Conservation (phyloP, 768 basidiomycete species). For the Rhizopogon roseolus region DNA sequence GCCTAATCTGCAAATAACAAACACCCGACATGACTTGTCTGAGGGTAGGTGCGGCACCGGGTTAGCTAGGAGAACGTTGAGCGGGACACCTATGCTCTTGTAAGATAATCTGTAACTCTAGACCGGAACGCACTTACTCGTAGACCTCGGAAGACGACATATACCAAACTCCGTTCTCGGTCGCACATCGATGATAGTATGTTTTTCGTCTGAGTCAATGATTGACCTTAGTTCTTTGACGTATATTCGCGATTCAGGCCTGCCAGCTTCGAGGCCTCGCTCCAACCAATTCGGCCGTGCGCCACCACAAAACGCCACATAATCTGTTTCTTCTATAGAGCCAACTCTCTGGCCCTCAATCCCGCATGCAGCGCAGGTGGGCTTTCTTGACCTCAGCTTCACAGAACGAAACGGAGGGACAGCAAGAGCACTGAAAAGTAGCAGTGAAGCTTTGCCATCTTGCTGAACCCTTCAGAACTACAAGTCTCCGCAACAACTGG, state of each 20-base stretch:
- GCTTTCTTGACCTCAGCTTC: slow-evolving; percentile 69
- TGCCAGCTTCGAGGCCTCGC: slow-evolving; percentile 42
- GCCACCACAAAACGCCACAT: slow-evolving; percentile 85
- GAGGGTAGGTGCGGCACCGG: slow-evolving; percentile 43
- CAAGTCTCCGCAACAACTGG: neutral
- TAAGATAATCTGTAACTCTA: slow-evolving; percentile 1
- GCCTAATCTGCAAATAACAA: slow-evolving; percentile 80
- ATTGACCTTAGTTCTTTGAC: slow-evolving; percentile 45
- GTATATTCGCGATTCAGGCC: slow-evolving; percentile 36
- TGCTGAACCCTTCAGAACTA: slow-evolving; percentile 4
- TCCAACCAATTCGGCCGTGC: slow-evolving; percentile 59
- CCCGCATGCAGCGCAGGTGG: slow-evolving; percentile 76
- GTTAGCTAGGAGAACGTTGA: slow-evolving; percentile 56
- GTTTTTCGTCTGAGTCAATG: slow-evolving; percentile 25
- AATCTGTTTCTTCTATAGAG: slow-evolving; percentile 59
- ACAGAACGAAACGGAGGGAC: slow-evolving; percentile 74
- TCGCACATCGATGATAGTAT: slow-evolving; percentile 72
- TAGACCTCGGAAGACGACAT: slow-evolving; percentile 70
- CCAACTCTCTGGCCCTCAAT: slow-evolving; percentile 36
- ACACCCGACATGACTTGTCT: slow-evolving; percentile 24
- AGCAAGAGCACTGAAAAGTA: slow-evolving; percentile 71
- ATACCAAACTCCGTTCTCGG: slow-evolving; percentile 80
- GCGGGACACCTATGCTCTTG: slow-evolving; percentile 63
- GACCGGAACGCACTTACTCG: slow-evolving; percentile 45
- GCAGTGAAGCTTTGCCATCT: slow-evolving; percentile 62